Conservation (phyloP, 2,329 filamentous ascomycete species). For the Coniella lustricola region DNA sequence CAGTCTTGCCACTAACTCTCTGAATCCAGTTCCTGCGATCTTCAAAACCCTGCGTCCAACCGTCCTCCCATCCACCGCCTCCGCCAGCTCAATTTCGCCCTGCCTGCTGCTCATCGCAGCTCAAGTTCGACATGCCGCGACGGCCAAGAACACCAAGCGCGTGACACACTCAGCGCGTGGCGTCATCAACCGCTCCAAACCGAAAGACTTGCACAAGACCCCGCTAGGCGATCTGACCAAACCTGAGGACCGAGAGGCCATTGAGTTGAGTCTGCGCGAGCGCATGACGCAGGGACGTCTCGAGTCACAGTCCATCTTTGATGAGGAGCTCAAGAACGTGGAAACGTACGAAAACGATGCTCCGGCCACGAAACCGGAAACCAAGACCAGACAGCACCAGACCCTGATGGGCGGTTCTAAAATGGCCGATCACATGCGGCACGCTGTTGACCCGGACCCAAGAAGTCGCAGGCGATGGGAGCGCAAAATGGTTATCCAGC, state of each 20-base stretch:
- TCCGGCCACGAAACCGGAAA: too few species aligned
- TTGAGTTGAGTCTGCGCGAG: constrained; percentile 36
- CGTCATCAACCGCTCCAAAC: constrained; percentile 26
- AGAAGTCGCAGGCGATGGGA: constrained; percentile 66
- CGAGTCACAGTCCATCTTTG: constrained; percentile 52
- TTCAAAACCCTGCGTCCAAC: constrained; percentile 16
- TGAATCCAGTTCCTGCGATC: constrained; percentile 13
- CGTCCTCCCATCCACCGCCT: constrained; percentile 9
- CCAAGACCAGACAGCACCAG: too few species aligned
- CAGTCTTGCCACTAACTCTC: constrained; percentile 17
- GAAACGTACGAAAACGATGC: constrained; percentile 15
- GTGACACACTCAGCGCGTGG: constrained; percentile 18
- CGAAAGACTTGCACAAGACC: constrained; percentile 17
- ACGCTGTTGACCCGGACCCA: constrained; percentile 69
- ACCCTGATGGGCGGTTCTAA: constrained; percentile 27
- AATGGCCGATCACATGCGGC: constrained; percentile 48
- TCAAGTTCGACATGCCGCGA: constrained; percentile 5
- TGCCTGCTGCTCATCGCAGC: constrained; percentile 1
- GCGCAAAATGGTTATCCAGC: constrained; percentile 74
- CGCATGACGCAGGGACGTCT: constrained; percentile 37
- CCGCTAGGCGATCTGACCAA: constrained; percentile 21
- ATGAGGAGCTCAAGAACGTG: constrained; percentile 43
- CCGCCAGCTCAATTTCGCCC: background rate
- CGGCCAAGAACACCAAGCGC: constrained; percentile 20
- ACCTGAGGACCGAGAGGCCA: constrained; percentile 28